Conservation (phyloP, 768 basidiomycete species). For the Lactifluus rugatus region DNA sequence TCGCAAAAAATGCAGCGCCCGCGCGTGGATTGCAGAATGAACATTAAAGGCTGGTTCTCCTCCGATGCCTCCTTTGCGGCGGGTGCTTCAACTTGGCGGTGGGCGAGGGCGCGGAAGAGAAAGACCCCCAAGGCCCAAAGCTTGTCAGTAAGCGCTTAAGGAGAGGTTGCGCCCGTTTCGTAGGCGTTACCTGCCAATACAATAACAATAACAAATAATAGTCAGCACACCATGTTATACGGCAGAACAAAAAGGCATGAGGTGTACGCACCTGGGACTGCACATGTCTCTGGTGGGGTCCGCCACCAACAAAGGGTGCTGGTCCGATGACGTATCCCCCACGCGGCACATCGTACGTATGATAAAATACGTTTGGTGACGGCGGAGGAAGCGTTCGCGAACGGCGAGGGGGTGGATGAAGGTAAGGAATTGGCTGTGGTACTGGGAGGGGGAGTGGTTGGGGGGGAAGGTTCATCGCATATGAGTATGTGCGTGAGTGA, state of each 20-base stretch:
- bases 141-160: conserved; percentile 17
- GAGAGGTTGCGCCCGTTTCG: conserved; percentile 12
- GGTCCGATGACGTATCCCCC: conserved; percentile 16
- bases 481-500: conserved; percentile 17
- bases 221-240: background rate
- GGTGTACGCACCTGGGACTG: conserved; percentile 6
- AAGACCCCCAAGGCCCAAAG: conserved; percentile 11
- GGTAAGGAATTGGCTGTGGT: background rate
- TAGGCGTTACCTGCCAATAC: conserved; percentile 1
- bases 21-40: background rate
- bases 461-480: conserved; percentile 4
- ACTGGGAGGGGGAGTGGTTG: conserved; percentile 4
- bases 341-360: conserved; percentile 11
- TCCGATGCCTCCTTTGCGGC: conserved; percentile 3
- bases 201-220: background rate
- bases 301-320: background rate
- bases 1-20: background rate
- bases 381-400: conserved; percentile 13
- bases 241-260: background rate
- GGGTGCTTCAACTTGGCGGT: conserved; percentile 3
- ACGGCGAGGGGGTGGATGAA: conserved; percentile 2
- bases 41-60: conserved; percentile 8
- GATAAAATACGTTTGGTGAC: conserved; percentile 3
- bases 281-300: conserved; percentile 4
- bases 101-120: conserved; percentile 7